Percentiles rank a stretch among this genome's conserved stretches.
Evolutionary conservation across 805 yeast genomes (phyloP).

Genomic region (Candida vaughaniae): DNA sequence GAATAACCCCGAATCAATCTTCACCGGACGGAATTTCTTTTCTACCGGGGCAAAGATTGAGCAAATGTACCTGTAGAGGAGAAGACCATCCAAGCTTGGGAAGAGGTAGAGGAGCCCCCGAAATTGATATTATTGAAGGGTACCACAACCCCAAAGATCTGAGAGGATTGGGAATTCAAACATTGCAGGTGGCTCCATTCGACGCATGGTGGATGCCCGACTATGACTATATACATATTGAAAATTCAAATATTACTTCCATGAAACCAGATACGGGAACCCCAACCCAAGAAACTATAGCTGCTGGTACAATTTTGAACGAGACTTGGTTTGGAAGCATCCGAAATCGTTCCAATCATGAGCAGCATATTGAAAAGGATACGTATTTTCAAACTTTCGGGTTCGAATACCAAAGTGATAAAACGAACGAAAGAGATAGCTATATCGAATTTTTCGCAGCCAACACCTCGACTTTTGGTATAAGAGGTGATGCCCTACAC

Average conservation of each 20-base stretch:
- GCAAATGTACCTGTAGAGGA: slow-evolving; percentile 32
- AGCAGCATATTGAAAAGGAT: slow-evolving; percentile 5
- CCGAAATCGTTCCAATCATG: slow-evolving; percentile 8
- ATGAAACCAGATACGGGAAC: slow-evolving; percentile 41
- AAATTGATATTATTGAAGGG: slow-evolving; percentile 24
- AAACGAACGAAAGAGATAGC: slow-evolving; percentile 20
- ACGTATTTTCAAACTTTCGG: slow-evolving; percentile 33
- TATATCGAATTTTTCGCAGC: slow-evolving; percentile 37
- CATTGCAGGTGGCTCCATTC: slow-evolving; percentile 44
- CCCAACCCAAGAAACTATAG: slow-evolving; percentile 39
- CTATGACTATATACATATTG: slow-evolving; percentile 30
- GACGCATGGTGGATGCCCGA: slow-evolving; percentile 46
- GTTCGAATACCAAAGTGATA: slow-evolving; percentile 32
- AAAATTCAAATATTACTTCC: slow-evolving; percentile 26
- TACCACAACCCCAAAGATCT: slow-evolving; percentile 15
- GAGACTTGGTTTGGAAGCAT: slow-evolving; percentile 34
- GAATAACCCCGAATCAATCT: slow-evolving; percentile 39
- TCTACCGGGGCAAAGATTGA: slow-evolving; percentile 37
- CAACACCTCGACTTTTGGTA: slow-evolving; percentile 23
- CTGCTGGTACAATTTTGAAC: slow-evolving; percentile 35
- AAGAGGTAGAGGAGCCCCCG: slow-evolving; percentile 39
- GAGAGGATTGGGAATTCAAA: slow-evolving; percentile 27
- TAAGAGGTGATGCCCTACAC: slow-evolving; percentile 33
- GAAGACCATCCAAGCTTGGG: slow-evolving; percentile 39
- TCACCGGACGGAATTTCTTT: slow-evolving; percentile 39